These are phyloP conservation scores for Bifiguratus adelaidae DNA, from an alignment of 192 early-diverging fungal genomes.

Conservation along the genomic window DNA sequence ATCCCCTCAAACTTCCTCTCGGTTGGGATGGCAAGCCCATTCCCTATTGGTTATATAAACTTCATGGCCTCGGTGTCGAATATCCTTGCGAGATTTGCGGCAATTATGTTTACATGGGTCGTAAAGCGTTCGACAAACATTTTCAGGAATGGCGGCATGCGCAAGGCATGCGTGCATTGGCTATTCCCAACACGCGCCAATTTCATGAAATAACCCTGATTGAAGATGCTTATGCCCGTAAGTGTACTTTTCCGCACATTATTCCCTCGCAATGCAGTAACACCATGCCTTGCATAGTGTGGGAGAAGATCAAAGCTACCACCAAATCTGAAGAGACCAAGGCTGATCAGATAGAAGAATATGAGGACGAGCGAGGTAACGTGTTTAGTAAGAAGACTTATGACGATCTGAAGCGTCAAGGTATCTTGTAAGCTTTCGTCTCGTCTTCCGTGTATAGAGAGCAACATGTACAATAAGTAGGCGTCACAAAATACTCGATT, in stretches of 20 bases:
- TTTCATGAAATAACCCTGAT: slow-evolving; percentile 89
- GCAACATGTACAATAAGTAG: too few relatives aligned
- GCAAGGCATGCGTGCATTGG: slow-evolving; percentile 85
- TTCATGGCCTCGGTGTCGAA: slow-evolving; percentile 90
- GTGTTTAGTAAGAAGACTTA: slow-evolving; percentile 84
- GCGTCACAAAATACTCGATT: too few relatives aligned
- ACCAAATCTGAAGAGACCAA: slow-evolving; percentile 55
- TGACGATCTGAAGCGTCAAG: slow-evolving; percentile 75
- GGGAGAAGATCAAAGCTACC: slow-evolving; percentile 71
- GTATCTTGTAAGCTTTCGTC: slow-evolving; percentile 64
- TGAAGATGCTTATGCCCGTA: slow-evolving; percentile 79
- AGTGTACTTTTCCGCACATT: slow-evolving; percentile 14
- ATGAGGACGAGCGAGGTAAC: slow-evolving; percentile 73
- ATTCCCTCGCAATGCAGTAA: not conserved
- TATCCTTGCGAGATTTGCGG: slow-evolving; percentile 97
- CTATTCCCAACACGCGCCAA: slow-evolving; percentile 84
- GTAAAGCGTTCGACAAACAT: slow-evolving; percentile 93
- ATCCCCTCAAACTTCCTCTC: slow-evolving; percentile 89
- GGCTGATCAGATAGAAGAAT: slow-evolving; percentile 85
- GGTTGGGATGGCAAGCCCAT: slow-evolving; percentile 99
- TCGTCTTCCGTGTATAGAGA: too few relatives aligned
- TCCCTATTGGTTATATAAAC: slow-evolving; percentile 97
- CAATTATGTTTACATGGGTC: slow-evolving; percentile 87
- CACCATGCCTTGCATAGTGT: slow-evolving; percentile 39
- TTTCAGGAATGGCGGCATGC: slow-evolving; percentile 95